These are phyloP conservation scores for Pittosporum tobira DNA, from an alignment of 129 eudicot species.

Conservation along the genomic window DNA sequence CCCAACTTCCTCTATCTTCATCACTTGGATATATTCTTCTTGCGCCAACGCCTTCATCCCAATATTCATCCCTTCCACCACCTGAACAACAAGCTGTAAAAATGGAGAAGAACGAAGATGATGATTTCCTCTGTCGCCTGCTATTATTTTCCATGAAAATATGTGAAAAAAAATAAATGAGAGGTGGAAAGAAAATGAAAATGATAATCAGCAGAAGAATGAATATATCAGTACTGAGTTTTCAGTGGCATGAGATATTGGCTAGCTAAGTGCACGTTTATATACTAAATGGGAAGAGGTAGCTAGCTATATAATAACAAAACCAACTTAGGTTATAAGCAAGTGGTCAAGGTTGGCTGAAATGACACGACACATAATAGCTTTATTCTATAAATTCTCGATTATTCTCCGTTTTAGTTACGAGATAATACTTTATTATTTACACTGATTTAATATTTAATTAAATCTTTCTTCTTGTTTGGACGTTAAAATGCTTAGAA, in stretches of 20 bases:
- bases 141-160: not conserved
- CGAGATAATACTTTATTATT: too few species aligned
- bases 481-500: too few species aligned
- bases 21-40: constrained; percentile 14
- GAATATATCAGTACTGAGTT: too few species aligned
- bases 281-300: not conserved
- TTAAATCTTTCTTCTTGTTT: too few species aligned
- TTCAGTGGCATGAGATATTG: not conserved
- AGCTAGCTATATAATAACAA: not conserved
- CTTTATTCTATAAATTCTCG: too few species aligned
- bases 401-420: too few species aligned
- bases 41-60: constrained; percentile 3
- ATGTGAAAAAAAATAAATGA: not conserved
- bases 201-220: not conserved
- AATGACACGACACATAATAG: not conserved
- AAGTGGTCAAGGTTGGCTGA: constrained; percentile 3
- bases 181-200: not conserved
- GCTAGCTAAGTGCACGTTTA: not conserved
- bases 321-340: not conserved
- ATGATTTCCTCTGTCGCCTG: not conserved
- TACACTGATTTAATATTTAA: too few species aligned
- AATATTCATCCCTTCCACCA: constrained; percentile 2
- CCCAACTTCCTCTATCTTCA: constrained; percentile 11
- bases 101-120: not conserved
- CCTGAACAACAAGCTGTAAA: constrained; percentile 2